Evolutionary conservation across 495 filamentous ascomycete species (phyloP), one percentile per base, ranked within the genome.

Genomic region (Usnea hakonensis): DNA sequence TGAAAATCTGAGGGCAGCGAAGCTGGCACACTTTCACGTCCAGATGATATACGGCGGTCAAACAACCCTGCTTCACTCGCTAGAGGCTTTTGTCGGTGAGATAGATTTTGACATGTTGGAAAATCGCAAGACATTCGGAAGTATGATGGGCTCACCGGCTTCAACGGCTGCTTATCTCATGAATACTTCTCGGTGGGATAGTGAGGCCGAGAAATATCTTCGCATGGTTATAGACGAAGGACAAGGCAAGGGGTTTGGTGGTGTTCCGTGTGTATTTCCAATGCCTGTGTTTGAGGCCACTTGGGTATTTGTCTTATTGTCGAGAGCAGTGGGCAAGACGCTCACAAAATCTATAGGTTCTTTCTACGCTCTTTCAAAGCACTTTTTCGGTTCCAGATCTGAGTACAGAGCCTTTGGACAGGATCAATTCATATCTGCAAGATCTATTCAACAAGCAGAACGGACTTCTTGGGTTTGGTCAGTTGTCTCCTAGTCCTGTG

Each of bases 31-130:
- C 14, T 68, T 74, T 52, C 54, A 65, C 2, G 56, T 67, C 1
- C 62, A 70, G 14, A 58, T 63, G 46, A 68, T 79, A 13, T 79
- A 65, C 41, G 23, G 21, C 5, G 38, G 32, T 23, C 16, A 13
- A 11, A 57, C 67, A 1, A 74, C 76, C 0, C 63, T 71, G 2
- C 60, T 77, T n/a, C 76, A 82, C 57, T 79, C 78, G 3, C 65
- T 82, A 5, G 79, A 82, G 59, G 74, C 78, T 3, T 77, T 81
- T 46, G 69, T 75, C 9, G 78, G 75, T 7, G 69, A 67, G 11
- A 60, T 80, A 10, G 70, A 79, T 43, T 79, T 82, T 59, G 75
- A 75, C 21, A 71, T 63, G 23, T 57, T 78, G n/a, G 63, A 50
- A 16, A 73, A 77, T 48, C 72, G 74, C 48, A 70, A 68, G 41